phyloP scores from a whole-genome alignment of 2,329 filamentous ascomycete species.

The Fusarium sp. region DNA sequence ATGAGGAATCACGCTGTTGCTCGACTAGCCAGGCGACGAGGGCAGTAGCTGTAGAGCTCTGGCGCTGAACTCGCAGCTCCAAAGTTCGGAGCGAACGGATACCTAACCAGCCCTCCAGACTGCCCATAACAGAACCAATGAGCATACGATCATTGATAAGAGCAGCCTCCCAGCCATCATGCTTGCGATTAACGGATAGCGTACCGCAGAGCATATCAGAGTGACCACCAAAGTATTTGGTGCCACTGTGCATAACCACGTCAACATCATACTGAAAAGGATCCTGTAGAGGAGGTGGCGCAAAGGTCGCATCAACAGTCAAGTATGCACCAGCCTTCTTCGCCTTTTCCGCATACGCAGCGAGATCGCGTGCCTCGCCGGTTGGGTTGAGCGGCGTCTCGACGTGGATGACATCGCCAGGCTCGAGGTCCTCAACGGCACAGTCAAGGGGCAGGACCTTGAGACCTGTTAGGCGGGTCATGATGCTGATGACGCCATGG shows the following conservation, averaged over 20 bases:
- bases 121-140: constrained; percentile 88
- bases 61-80: constrained; percentile 82
- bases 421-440: constrained; percentile 71
- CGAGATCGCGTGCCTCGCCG: constrained; percentile 82
- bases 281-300: constrained; percentile 87
- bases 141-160: constrained; percentile 78
- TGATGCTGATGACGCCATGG: constrained; percentile 82
- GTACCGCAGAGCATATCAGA: constrained; percentile 93
- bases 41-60: constrained; percentile 76
- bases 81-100: constrained; percentile 87
- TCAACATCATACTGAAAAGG: constrained; percentile 87
- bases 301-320: constrained; percentile 92
- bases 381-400: constrained; percentile 96
- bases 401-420: constrained; percentile 88
- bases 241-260: constrained; percentile 90
- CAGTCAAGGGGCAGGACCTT: constrained; percentile 78
- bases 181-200: constrained; percentile 71
- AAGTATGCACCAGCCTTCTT: constrained; percentile 78
- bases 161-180: constrained; percentile 67
- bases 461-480: constrained; percentile 81
- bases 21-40: constrained; percentile 79
- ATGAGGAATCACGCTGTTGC: constrained; percentile 57
- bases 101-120: constrained; percentile 91
- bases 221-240: constrained; percentile 97
- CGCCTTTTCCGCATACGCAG: constrained; percentile 77